Percentiles rank a stretch among this genome's conserved stretches.
Evolutionary conservation across 78 protist genomes (phyloP).

Genomic region (Dictyostelium brefeldianum): DNA sequence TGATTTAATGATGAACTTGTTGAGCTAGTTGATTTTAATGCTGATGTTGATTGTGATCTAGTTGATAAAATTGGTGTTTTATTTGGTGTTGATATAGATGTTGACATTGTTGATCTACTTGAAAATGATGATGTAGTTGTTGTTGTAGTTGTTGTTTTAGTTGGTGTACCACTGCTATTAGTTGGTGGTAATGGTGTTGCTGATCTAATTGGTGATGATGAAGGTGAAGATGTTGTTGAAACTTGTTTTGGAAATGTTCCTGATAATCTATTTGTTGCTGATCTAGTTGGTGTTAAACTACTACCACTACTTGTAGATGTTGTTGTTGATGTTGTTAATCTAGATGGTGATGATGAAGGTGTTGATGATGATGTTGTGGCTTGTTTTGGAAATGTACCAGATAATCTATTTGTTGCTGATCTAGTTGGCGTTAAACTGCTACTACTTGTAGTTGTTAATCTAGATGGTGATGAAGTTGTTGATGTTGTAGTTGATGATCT

Average conservation of each 20-base stretch:
- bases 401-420: constrained; percentile 10
- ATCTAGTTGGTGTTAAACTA: neutral
- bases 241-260: neutral
- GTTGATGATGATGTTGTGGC: neutral
- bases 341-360: constrained; percentile 21
- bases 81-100: neutral
- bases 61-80: constrained; percentile 8
- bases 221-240: neutral
- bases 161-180: neutral
- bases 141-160: constrained; percentile 9
- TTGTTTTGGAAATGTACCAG: constrained; percentile 10
- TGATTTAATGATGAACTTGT: no score
- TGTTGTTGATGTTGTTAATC: neutral
- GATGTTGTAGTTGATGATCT: neutral
- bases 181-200: neutral
- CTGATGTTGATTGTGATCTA: no score
- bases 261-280: constrained; percentile 2
- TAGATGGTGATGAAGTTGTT: no score
- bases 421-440: no score
- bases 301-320: no score
- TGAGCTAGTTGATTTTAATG: no score
- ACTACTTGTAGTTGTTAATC: neutral
- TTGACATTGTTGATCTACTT: constrained; percentile 22
- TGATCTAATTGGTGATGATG: constrained; percentile 9
- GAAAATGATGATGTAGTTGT: neutral